Evolutionary conservation across 2,329 filamentous ascomycete species (phyloP), one percentile per base, ranked within the genome.

Genomic region (Fusarium lateritium): DNA sequence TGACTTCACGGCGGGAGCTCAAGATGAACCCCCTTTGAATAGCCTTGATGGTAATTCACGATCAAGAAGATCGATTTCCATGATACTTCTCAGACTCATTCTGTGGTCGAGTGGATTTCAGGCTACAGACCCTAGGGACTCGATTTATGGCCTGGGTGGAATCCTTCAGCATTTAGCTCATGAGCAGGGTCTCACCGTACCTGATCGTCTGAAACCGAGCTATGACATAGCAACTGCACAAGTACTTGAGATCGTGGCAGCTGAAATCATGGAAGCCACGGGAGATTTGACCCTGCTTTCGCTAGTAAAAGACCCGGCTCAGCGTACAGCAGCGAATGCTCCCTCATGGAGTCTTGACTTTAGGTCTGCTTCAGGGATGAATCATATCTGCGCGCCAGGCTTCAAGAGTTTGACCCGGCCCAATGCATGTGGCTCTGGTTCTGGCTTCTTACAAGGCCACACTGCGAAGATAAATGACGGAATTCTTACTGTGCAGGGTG

Each of bases 1-100:
- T 13, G 53, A 56, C 9, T 52, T 56, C 21, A 56, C 53, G 8
- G 53, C 53, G 4, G 53, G 53, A n/a, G 33, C 52, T 4, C 19
- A n/a, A 3, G 36, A 52, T 8, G 43, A 24, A 3, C 9, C 14
- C 7, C 21, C 31, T 7, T 28, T n/a, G 4, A 8, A 2, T 22
- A 21, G 17, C 14, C 13, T 26, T 3, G 13, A 5, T 2, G 26
- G 24, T 28, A 21, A 42, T 3, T 10, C 21, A 1, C 40, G 21
- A 9, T 31, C 28, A 5, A 31, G 28, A 31, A 5, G 28, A 31
- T 31, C 28, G 28, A 34, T 24, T 6, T 19, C 45, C 13, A 15
- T 40, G 5, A n/a, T 56, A 5, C 53, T 52, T 15, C 36, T 56
- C 1, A 56, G 52, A 7, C 36, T 52, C 11, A 21, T 56, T 0